These are phyloP conservation scores for Argentina anserina DNA, from an alignment of 306 rosid species.

Conservation along the genomic window DNA sequence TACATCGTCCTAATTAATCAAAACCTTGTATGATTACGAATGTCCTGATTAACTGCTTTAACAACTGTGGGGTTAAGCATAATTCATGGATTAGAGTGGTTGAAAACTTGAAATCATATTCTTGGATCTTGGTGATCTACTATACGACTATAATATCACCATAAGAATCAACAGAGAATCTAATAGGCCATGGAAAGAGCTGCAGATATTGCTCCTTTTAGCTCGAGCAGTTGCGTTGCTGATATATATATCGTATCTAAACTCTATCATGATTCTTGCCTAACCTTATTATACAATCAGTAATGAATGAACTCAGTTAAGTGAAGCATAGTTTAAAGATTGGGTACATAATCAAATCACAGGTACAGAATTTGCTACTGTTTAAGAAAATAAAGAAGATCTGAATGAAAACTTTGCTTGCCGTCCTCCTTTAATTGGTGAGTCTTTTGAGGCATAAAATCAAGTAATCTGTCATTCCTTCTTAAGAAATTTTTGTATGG, in stretches of 20 bases:
- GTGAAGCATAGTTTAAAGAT: background rate
- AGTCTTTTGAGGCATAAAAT: too few species aligned
- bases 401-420: too few species aligned
- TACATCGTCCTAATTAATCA: background rate
- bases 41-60: background rate
- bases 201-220: background rate
- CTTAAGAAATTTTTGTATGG: too few species aligned
- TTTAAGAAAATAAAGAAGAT: background rate
- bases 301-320: background rate
- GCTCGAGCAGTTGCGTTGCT: background rate
- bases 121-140: slow-evolving; percentile 12
- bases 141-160: background rate
- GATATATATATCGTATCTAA: background rate
- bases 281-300: background rate
- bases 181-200: background rate
- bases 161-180: slow-evolving; percentile 7
- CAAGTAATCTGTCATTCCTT: too few species aligned
- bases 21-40: background rate
- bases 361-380: background rate
- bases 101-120: slow-evolving; percentile 1
- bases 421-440: too few species aligned
- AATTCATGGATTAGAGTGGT: background rate
- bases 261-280: background rate
- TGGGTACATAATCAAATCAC: background rate
- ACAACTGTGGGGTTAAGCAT: background rate